Percentiles rank a stretch among this genome's conserved stretches.
These are phyloP conservation scores for Solidago caesia DNA, from an alignment of 129 eudicot species.

Conservation along the genomic window DNA sequence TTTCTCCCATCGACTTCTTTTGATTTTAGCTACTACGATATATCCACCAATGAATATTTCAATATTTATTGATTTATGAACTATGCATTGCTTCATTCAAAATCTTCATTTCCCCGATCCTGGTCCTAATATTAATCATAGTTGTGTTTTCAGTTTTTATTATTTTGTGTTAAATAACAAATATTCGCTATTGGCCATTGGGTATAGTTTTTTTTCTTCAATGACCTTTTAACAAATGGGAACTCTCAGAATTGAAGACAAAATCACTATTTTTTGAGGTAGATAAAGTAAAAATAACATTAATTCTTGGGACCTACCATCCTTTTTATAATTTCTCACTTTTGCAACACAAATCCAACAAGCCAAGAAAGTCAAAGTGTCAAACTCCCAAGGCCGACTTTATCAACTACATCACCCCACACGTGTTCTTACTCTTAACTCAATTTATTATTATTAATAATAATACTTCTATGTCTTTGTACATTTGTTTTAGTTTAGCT, in stretches of 20 bases:
- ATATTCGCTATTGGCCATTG: neutral
- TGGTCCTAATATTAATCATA: no score
- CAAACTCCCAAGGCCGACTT: slow-evolving; percentile 50
- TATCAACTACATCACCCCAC: slow-evolving; percentile 43
- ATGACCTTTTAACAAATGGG: slow-evolving; percentile 31
- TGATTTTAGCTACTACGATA: no score
- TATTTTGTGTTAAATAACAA: neutral
- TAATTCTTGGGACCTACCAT: slow-evolving; percentile 27
- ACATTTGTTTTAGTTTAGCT: neutral
- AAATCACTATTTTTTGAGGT: slow-evolving; percentile 26
- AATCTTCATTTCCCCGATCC: no score
- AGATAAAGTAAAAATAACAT: slow-evolving; percentile 20
- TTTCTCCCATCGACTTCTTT: no score
- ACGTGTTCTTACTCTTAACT: slow-evolving; percentile 35
- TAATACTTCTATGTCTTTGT: neutral
- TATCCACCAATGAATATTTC: no score
- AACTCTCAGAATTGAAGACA: slow-evolving; percentile 29
- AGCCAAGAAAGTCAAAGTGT: slow-evolving; percentile 50
- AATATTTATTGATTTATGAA: no score
- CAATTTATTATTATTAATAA: slow-evolving; percentile 7
- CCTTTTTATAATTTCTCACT: slow-evolving; percentile 35
- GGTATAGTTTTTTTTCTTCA: neutral
- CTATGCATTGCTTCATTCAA: no score
- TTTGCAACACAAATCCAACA: slow-evolving; percentile 41
- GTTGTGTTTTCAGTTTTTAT: neutral